phyloP scores from a whole-genome alignment of 2,329 filamentous ascomycete species.

The Paramyrothecium sp. region DNA sequence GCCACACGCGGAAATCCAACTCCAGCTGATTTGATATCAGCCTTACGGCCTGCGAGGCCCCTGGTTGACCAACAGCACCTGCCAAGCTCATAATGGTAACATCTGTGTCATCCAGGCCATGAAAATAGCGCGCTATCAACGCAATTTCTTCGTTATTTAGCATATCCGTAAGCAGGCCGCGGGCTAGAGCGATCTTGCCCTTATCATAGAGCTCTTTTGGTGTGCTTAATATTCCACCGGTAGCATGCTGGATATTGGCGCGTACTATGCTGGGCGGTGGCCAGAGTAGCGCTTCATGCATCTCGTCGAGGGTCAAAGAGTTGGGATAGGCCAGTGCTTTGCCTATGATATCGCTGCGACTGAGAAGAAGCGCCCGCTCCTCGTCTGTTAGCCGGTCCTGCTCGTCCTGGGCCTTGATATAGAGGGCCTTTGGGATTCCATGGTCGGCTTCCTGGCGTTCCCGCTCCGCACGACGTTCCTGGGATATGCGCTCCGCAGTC shows the following conservation, averaged over 20 bases:
- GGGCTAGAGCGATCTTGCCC: slow-evolving; percentile 1
- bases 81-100: not conserved
- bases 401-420: not conserved
- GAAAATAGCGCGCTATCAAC: not conserved
- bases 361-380: not conserved
- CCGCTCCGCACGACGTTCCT: not conserved
- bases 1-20: not conserved
- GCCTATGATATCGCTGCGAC: not conserved
- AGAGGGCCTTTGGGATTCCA: not conserved
- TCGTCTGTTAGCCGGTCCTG: not conserved
- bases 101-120: not conserved
- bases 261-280: slow-evolving; percentile 8
- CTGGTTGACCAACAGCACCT: not conserved
- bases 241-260: slow-evolving; percentile 6
- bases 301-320: slow-evolving; percentile 7
- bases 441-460: not conserved
- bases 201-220: slow-evolving; percentile 3
- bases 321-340: slow-evolving; percentile 1
- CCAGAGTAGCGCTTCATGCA: slow-evolving; percentile 8
- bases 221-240: not conserved
- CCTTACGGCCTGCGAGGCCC: not conserved
- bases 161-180: not conserved
- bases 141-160: not conserved
- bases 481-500: not conserved
- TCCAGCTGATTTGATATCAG: not conserved